Percentiles rank a stretch among this genome's conserved stretches.
These are phyloP conservation scores for Biancaea sappan DNA, from an alignment of 306 rosid species.

Conservation along the genomic window DNA sequence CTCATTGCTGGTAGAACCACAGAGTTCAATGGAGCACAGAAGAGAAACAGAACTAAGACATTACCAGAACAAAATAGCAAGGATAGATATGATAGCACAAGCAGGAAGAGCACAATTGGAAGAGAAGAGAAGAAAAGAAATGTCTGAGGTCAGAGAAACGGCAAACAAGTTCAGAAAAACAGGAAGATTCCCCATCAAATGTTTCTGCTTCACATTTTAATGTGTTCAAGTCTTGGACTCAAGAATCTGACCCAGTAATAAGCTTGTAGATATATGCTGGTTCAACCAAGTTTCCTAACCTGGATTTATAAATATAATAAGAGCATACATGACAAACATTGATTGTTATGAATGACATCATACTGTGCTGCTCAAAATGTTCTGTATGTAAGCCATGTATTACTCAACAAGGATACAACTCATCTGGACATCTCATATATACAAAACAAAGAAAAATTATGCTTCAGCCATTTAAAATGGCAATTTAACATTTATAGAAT, in stretches of 20 bases:
- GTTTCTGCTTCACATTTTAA: slow-evolving; percentile 53
- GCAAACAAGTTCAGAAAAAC: slow-evolving; percentile 54
- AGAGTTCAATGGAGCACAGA: slow-evolving; percentile 57
- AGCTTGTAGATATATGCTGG: neutral
- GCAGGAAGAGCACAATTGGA: slow-evolving; percentile 63
- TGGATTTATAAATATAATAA: neutral
- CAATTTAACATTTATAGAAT: neutral
- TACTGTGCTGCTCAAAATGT: slow-evolving; percentile 3
- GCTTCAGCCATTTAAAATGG: neutral
- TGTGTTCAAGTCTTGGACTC: slow-evolving; percentile 13
- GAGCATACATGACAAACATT: neutral
- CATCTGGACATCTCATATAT: neutral
- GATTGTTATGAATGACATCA: neutral
- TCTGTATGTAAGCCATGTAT: neutral
- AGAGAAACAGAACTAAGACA: slow-evolving; percentile 44
- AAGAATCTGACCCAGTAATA: neutral
- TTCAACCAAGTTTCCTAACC: neutral
- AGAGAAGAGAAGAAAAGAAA: slow-evolving; percentile 64
- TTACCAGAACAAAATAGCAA: slow-evolving; percentile 56
- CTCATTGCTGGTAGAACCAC: slow-evolving; percentile 27
- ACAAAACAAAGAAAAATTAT: neutral
- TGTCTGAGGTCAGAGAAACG: slow-evolving; percentile 47
- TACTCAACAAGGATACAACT: neutral
- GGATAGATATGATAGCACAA: slow-evolving; percentile 56
- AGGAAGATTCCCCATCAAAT: slow-evolving; percentile 52